These are phyloP conservation scores for Pholiota molesta DNA, from an alignment of 768 basidiomycete species.

Conservation along the genomic window DNA sequence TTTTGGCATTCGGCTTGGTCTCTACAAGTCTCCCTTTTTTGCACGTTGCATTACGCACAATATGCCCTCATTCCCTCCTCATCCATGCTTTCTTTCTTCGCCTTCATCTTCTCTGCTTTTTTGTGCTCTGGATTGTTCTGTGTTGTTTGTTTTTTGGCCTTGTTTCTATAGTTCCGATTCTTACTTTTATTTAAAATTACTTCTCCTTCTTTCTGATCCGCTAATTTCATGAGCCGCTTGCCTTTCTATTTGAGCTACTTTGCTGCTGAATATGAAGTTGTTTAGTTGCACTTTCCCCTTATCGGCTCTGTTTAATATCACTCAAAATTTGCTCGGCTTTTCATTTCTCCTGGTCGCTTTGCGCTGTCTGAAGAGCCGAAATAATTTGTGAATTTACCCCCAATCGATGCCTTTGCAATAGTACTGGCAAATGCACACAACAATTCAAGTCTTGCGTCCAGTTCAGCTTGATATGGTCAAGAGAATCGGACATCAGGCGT, in stretches of 20 bases:
- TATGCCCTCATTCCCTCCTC: background rate
- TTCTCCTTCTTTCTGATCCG: background rate
- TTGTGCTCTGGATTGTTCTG: background rate
- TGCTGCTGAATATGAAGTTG: background rate
- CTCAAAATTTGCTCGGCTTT: too few species aligned
- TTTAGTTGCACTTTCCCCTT: background rate
- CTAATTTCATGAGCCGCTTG: background rate
- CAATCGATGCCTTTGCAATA: too few species aligned
- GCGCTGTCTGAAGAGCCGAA: too few species aligned
- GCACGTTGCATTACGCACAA: background rate
- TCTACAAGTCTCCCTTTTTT: background rate
- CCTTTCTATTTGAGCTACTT: background rate
- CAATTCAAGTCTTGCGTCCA: too few species aligned
- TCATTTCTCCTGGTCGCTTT: too few species aligned
- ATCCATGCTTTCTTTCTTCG: background rate
- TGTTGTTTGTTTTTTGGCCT: background rate
- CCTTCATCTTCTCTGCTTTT: background rate
- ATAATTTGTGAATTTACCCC: too few species aligned
- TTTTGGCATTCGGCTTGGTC: background rate
- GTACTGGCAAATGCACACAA: too few species aligned
- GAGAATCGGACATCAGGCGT: too few species aligned
- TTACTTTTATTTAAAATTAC: background rate
- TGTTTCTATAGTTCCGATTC: background rate
- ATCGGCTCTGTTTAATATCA: too few species aligned
- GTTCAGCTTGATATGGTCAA: too few species aligned